Evolutionary conservation across 164 flowering plant genomes (phyloP).

Genomic region (Cinnamomum chago): DNA sequence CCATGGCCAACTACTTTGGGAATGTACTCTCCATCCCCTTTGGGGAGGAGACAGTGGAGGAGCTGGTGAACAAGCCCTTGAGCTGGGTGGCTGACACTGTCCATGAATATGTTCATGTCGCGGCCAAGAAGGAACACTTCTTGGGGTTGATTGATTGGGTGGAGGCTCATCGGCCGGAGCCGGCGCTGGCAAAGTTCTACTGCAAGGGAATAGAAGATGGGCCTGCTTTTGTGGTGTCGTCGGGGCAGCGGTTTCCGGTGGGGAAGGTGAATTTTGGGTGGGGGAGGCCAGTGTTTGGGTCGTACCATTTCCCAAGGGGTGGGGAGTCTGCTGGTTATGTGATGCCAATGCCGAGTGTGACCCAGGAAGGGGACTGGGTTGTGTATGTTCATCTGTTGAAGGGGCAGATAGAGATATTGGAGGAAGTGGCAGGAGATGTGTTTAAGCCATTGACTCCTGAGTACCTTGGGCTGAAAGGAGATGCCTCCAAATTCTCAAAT

Average conservation of each 20-base stretch:
- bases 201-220: constrained; percentile 24
- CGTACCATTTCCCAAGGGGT: constrained; percentile 35
- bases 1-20: constrained; percentile 28
- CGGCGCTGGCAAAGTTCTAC: constrained; percentile 21
- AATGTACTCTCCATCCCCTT: constrained; percentile 36
- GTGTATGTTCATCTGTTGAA: constrained; percentile 35
- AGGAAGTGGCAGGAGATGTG: constrained; percentile 7
- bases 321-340: constrained; percentile 32
- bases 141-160: constrained; percentile 34
- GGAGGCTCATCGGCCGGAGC: constrained; percentile 28
- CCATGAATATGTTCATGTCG: constrained; percentile 13
- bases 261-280: constrained; percentile 33
- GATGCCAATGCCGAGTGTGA: constrained; percentile 39
- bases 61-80: constrained; percentile 18
- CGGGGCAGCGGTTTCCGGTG: constrained; percentile 29
- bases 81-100: constrained; percentile 24
- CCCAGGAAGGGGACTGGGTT: constrained; percentile 35
- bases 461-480: neutral
- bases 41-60: constrained; percentile 11
- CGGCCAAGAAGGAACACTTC: constrained; percentile 30
- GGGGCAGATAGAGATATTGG: constrained; percentile 12
- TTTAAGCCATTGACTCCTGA: constrained; percentile 13
- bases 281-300: constrained; percentile 31
- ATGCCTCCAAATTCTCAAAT: too few relatives aligned
- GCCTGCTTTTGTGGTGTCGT: constrained; percentile 33